A percentile compares a stretch with the other conserved stretches of the same genome.
phyloP scores from a whole-genome alignment of 2,329 filamentous ascomycete genomes.

The Dichotomopilus funicola region DNA sequence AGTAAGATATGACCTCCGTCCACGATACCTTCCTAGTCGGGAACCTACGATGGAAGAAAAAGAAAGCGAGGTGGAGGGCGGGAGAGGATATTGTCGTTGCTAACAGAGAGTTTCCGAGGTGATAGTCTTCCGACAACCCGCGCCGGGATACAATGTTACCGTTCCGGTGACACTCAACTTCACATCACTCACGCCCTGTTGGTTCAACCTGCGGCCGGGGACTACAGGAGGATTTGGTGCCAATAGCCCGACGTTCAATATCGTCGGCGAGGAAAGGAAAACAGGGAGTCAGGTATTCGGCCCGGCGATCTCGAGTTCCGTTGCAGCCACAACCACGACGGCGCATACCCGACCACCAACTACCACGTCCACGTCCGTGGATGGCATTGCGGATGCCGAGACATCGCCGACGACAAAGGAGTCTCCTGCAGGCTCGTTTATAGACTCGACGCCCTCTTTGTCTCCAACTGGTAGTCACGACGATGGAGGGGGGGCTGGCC shows the following conservation, averaged over 20 bases:
- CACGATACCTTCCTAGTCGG: too few relatives aligned
- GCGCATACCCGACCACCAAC: neutral
- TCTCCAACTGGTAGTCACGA: neutral
- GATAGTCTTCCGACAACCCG: neutral
- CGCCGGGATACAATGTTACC: slow-evolving; percentile 6
- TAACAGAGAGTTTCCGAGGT: neutral
- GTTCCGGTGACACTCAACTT: slow-evolving; percentile 9
- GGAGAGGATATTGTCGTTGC: neutral
- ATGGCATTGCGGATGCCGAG: neutral
- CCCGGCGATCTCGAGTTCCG: neutral
- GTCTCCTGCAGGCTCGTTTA: too few relatives aligned
- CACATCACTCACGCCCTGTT: slow-evolving; percentile 10
- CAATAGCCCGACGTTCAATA: slow-evolving; percentile 6
- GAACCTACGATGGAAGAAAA: too few relatives aligned
- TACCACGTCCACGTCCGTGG: neutral
- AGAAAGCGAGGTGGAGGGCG: too few relatives aligned
- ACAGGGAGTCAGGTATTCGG: slow-evolving; percentile 6
- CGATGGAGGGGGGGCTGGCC: neutral
- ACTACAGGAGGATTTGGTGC: slow-evolving; percentile 5
- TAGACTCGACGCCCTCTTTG: neutral
- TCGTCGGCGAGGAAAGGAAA: slow-evolving; percentile 8
- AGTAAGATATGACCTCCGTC: too few relatives aligned
- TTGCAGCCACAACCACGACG: neutral
- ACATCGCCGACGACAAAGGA: neutral
- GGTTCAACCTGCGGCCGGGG: slow-evolving; percentile 14